Evolutionary conservation across 495 filamentous ascomycete genomes (phyloP), one percentile per base, ranked within the genome.

Genomic region (Aspergillus bridgeri): DNA sequence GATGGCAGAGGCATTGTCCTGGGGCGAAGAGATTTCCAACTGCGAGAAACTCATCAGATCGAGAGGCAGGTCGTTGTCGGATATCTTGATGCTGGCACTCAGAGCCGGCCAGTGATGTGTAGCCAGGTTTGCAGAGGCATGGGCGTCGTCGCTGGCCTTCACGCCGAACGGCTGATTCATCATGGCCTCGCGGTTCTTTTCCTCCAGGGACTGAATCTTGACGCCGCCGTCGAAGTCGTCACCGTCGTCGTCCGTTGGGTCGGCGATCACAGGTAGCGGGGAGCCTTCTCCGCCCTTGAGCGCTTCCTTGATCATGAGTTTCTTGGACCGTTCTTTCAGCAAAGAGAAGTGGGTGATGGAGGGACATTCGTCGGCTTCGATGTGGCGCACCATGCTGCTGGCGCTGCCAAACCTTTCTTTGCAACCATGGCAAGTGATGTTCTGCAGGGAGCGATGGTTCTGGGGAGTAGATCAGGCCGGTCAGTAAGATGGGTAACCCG

Each of bases 391-490:
- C 7, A 81, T 53, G 7, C 53, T 65, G 6, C 67, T 60, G 2
- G 81, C 83, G 45, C 63, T 70, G 11, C 61, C 65, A 66, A 82
- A 86, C 3, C 60, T 51, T 7, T 29, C 38, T 6, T 57, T 57
- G 62, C 83, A 86, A 22, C 75, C 77, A 15, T 55, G 42, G 63
- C 83, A 86, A 8, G 56, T 50, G 51, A 84, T 58, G 45, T 74
- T 62, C 42, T 80, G 79, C 3, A 69, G 56, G 6, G 69, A 42
- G 3, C 65, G 74, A 58, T 85, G 82, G 4, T 58, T 64, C 78
- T 79, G 42, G 9, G 19, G 5, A 38, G 1, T 5, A 4, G 24
- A 38, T 17, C 0, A 20, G 3, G 20, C 29, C 22, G 8, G 20
- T 38, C 20, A n/a, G n/a, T n/a, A 13, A 23, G 19, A 22, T 27